These are phyloP conservation scores for Flaveria ramosissima DNA, from an alignment of 129 eudicot species.

Conservation along the genomic window DNA sequence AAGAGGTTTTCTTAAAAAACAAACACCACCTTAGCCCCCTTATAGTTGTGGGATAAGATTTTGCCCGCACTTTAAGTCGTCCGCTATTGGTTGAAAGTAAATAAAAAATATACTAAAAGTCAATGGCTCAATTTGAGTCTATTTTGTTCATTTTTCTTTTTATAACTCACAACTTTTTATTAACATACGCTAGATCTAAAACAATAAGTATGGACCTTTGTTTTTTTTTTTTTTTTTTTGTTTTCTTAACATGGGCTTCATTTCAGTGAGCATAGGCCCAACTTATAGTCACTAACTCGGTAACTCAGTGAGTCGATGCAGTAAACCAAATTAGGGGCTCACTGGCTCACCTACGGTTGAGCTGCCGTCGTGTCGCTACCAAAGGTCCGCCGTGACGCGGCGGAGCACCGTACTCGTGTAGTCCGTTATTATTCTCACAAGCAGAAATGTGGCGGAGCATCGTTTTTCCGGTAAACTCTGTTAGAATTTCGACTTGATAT, in stretches of 20 bases:
- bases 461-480: slow-evolving; percentile 17
- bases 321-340: too few relatives aligned
- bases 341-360: background rate
- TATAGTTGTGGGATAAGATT: too few relatives aligned
- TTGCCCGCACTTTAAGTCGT: too few relatives aligned
- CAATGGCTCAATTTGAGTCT: too few relatives aligned
- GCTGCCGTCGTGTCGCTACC: slow-evolving; percentile 3
- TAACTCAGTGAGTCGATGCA: background rate
- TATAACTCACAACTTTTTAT: too few relatives aligned
- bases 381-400: slow-evolving; percentile 25
- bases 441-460: slow-evolving; percentile 35
- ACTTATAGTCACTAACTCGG: background rate
- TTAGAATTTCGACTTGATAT: background rate
- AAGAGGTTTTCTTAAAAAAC: too few relatives aligned
- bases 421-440: background rate
- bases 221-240: background rate
- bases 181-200: too few relatives aligned
- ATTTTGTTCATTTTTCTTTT: too few relatives aligned
- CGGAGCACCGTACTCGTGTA: slow-evolving; percentile 16
- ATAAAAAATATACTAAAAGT: too few relatives aligned
- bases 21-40: too few relatives aligned
- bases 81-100: too few relatives aligned
- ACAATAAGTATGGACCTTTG: background rate
- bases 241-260: background rate
- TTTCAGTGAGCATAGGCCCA: background rate